Conservation (phyloP, 2,329 filamentous ascomycete genomes). For the Trichoderma koningii region DNA sequence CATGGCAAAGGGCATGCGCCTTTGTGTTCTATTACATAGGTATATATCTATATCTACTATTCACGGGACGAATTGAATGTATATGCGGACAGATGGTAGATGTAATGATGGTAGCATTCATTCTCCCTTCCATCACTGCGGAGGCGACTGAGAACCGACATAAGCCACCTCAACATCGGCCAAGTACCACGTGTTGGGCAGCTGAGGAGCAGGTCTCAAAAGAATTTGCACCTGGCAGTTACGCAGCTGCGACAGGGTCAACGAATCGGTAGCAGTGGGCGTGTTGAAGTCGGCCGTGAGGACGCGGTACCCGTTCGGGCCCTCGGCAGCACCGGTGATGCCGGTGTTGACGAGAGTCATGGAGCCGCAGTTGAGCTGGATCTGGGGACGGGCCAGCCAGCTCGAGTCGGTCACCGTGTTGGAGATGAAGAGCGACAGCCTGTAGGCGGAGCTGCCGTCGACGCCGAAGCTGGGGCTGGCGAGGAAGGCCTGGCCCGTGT, state of each 20-base stretch:
- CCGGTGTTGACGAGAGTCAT: background rate
- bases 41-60: too few relatives aligned
- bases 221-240: background rate
- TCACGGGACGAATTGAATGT: too few relatives aligned
- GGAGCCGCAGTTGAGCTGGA: background rate
- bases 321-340: background rate
- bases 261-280: background rate
- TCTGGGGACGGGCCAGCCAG: background rate
- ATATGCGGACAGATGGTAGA: too few relatives aligned
- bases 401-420: background rate
- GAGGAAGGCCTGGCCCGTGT: background rate
- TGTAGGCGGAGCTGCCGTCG: background rate
- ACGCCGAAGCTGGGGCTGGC: background rate
- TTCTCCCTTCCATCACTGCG: too few relatives aligned
- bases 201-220: background rate
- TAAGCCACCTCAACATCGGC: background rate
- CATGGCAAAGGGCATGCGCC: too few relatives aligned
- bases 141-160: background rate
- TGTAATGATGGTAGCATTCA: too few relatives aligned
- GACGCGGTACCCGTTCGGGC: background rate
- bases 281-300: constrained; percentile 2
- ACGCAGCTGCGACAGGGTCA: background rate
- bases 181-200: background rate
- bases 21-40: too few relatives aligned
- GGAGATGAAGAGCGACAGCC: background rate